These are phyloP conservation scores for Cutaneotrichosporon dermatis DNA, from an alignment of 1,284 basidiomycete genomes.

Conservation along the genomic window DNA sequence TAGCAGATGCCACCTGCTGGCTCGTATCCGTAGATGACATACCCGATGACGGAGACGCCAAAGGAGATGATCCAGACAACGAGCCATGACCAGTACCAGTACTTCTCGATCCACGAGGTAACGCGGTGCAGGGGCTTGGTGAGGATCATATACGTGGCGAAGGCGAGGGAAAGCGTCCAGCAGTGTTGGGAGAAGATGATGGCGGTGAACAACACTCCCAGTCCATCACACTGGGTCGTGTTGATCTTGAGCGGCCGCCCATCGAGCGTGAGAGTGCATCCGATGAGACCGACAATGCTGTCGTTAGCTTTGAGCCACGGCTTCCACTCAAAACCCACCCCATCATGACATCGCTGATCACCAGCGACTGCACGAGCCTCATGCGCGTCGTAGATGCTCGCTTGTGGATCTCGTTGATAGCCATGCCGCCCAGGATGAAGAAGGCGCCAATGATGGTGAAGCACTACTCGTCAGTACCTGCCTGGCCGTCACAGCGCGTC, in stretches of 20 bases:
- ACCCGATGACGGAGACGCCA: conserved; percentile 32
- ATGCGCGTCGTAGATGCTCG: conserved; percentile 43
- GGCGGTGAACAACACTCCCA: conserved; percentile 40
- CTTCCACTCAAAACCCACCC: conserved; percentile 44
- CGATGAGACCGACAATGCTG: conserved; percentile 35
- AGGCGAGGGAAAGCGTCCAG: conserved; percentile 46
- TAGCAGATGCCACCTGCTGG: conserved; percentile 46
- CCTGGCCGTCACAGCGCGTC: too few species aligned
- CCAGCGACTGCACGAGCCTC: conserved; percentile 44
- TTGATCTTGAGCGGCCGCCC: conserved; percentile 26
- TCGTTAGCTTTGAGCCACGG: background rate
- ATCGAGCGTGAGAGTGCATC: conserved; percentile 25
- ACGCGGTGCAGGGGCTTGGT: conserved; percentile 42
- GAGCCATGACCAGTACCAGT: conserved; percentile 41
- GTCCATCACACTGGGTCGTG: conserved; percentile 36
- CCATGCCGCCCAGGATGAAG: conserved; percentile 34
- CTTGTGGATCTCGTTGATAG: conserved; percentile 33
- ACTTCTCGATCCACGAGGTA: conserved; percentile 42
- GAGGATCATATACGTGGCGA: conserved; percentile 49
- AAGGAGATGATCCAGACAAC: conserved; percentile 40
- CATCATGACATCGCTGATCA: conserved; percentile 43
- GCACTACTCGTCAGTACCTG: conserved; percentile 10
- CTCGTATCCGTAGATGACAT: conserved; percentile 37
- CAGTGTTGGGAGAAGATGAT: conserved; percentile 44
- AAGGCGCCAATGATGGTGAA: conserved; percentile 38